These are phyloP conservation scores for Sporothrix brunneoviolacea DNA, from an alignment of 2,329 filamentous ascomycete species.

Conservation along the genomic window DNA sequence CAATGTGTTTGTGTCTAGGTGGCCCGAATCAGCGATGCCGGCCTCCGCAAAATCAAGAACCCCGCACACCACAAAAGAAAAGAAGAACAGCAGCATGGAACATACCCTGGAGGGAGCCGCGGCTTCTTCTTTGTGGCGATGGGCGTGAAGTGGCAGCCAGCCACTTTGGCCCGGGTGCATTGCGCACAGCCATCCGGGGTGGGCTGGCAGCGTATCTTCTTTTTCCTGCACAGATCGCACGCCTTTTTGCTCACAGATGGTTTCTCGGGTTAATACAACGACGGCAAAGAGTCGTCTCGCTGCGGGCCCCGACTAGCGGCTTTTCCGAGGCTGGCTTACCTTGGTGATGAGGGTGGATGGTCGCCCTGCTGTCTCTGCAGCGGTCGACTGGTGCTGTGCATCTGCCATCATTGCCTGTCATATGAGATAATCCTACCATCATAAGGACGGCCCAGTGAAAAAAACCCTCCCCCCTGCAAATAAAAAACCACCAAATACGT, in stretches of 20 bases:
- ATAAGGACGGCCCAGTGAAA: too few relatives aligned
- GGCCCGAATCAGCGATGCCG: background rate
- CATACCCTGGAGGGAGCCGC: background rate
- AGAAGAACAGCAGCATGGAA: background rate
- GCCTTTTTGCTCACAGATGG: too few relatives aligned
- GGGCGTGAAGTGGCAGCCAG: background rate
- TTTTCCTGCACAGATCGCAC: background rate
- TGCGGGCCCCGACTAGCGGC: too few relatives aligned
- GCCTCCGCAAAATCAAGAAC: too few relatives aligned
- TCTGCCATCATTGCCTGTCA: background rate
- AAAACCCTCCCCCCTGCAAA: too few relatives aligned
- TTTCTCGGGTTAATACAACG: too few relatives aligned
- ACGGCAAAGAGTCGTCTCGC: too few relatives aligned
- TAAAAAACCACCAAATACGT: too few relatives aligned
- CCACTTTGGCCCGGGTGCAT: background rate
- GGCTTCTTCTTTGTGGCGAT: background rate
- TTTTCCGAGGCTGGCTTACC: too few relatives aligned
- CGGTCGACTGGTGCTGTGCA: background rate
- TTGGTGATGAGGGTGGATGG: too few relatives aligned
- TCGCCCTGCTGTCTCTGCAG: too few relatives aligned
- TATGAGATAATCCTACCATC: background rate
- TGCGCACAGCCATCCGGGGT: background rate
- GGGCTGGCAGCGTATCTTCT: background rate
- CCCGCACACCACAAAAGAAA: background rate
- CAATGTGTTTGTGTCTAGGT: constrained; percentile 1